Evolutionary conservation across 257 asterid species (phyloP).

Genomic region (Nicotiana noctiflora): DNA sequence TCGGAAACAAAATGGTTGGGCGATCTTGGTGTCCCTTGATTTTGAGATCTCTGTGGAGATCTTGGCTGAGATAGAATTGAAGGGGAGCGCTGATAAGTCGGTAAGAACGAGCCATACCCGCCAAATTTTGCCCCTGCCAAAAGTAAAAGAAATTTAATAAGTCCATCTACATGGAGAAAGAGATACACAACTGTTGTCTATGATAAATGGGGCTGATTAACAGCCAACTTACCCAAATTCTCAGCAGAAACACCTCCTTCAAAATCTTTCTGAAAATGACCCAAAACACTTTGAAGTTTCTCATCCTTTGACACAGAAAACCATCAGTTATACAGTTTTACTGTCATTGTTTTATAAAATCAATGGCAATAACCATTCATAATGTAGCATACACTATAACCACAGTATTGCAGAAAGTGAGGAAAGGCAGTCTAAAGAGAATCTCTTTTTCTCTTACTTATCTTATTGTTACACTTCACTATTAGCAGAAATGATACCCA

Average conservation of each 20-base stretch:
- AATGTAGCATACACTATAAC: neutral
- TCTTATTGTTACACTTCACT: neutral
- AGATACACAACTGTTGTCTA: constrained; percentile 8
- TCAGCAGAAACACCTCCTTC: constrained; percentile 83
- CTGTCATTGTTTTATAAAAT: constrained; percentile 5
- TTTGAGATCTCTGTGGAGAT: constrained; percentile 55
- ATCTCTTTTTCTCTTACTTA: neutral
- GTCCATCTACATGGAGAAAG: constrained; percentile 13
- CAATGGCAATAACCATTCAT: neutral
- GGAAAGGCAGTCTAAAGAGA: neutral
- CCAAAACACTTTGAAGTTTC: constrained; percentile 60
- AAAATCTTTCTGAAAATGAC: constrained; percentile 87
- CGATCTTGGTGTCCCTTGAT: constrained; percentile 33
- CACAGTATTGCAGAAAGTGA: neutral
- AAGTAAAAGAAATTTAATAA: constrained; percentile 16
- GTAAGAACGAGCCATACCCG: constrained; percentile 89
- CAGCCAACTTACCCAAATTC: constrained; percentile 66
- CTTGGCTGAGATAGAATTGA: constrained; percentile 48
- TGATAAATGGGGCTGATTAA: constrained; percentile 11
- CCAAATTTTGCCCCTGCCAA: constrained; percentile 81
- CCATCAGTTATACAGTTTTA: constrained; percentile 11
- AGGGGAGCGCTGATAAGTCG: constrained; percentile 73
- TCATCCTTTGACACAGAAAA: constrained; percentile 15
- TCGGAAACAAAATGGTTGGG: constrained; percentile 35
- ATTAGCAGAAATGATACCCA: neutral